Evolutionary conservation across 352 stramenopile genomes (phyloP).

Genomic region (Pythium aquatile): DNA sequence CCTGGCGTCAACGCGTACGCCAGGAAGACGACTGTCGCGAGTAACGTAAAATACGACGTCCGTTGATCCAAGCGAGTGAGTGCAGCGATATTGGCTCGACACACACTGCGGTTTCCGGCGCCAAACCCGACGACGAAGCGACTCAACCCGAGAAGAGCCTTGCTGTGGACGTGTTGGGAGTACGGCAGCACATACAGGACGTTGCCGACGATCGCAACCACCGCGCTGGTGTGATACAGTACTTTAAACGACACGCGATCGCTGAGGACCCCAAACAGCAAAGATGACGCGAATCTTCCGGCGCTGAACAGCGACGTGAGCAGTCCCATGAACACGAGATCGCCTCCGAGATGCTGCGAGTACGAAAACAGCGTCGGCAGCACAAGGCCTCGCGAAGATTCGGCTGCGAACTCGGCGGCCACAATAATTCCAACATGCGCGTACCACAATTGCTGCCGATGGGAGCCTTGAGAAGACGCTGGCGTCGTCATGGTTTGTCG

Average conservation of each 20-base stretch:
- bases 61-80: constrained; percentile 58
- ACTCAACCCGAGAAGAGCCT: constrained; percentile 43
- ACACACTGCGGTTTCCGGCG: constrained; percentile 70
- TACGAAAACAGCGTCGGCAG: constrained; percentile 73
- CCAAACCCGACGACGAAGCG: constrained; percentile 70
- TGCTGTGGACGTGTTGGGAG: constrained; percentile 35
- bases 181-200: constrained; percentile 58
- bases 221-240: constrained; percentile 47
- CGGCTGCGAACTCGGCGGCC: constrained; percentile 56
- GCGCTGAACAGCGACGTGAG: constrained; percentile 66
- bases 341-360: constrained; percentile 48
- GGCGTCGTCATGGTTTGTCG: not conserved
- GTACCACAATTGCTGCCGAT: constrained; percentile 37
- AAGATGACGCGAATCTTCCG: constrained; percentile 57
- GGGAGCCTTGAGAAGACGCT: not conserved
- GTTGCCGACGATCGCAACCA: constrained; percentile 52
- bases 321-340: constrained; percentile 51
- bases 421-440: constrained; percentile 56
- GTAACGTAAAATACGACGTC: constrained; percentile 60
- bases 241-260: constrained; percentile 58
- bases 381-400: constrained; percentile 57
- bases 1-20: constrained; percentile 71
- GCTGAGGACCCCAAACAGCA: constrained; percentile 60
- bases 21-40: constrained; percentile 70
- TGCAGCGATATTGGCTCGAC: constrained; percentile 63